Evolutionary conservation across 164 flowering plant species (phyloP).

Genomic region (Litsea cubeba): DNA sequence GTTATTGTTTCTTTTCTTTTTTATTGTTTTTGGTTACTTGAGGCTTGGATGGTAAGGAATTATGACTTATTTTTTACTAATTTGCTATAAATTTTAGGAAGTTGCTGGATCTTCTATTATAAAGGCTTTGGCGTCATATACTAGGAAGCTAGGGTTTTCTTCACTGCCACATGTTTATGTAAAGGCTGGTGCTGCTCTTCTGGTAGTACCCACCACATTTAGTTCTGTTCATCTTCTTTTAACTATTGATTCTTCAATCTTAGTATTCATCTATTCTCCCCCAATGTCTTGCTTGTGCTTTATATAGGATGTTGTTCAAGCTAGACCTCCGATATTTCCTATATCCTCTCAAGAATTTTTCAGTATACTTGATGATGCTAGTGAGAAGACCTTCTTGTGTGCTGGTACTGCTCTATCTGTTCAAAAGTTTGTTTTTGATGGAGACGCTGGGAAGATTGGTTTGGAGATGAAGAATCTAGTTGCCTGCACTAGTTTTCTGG

Average conservation of each 20-base stretch:
- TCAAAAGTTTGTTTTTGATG: constrained; percentile 77
- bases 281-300: neutral
- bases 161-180: constrained; percentile 56
- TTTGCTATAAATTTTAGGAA: constrained; percentile 34
- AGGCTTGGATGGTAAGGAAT: neutral
- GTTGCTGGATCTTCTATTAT: constrained; percentile 64
- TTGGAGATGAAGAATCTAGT: constrained; percentile 71
- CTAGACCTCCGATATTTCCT: constrained; percentile 57
- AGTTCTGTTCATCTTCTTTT: neutral
- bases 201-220: constrained; percentile 30
- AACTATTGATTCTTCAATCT: neutral
- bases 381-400: constrained; percentile 81
- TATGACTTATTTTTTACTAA: neutral
- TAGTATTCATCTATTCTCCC: too few species aligned
- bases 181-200: constrained; percentile 67
- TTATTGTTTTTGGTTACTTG: neutral
- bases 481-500: constrained; percentile 74
- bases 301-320: constrained; percentile 71
- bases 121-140: constrained; percentile 45
- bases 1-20: neutral
- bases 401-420: constrained; percentile 64
- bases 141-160: constrained; percentile 53
- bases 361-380: constrained; percentile 78
- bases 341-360: constrained; percentile 63
- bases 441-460: constrained; percentile 70